Percentiles rank a stretch among this genome's conserved stretches.
These are phyloP conservation scores for Alternaria postmessia DNA, from an alignment of 2,329 filamentous ascomycete genomes.

Conservation along the genomic window DNA sequence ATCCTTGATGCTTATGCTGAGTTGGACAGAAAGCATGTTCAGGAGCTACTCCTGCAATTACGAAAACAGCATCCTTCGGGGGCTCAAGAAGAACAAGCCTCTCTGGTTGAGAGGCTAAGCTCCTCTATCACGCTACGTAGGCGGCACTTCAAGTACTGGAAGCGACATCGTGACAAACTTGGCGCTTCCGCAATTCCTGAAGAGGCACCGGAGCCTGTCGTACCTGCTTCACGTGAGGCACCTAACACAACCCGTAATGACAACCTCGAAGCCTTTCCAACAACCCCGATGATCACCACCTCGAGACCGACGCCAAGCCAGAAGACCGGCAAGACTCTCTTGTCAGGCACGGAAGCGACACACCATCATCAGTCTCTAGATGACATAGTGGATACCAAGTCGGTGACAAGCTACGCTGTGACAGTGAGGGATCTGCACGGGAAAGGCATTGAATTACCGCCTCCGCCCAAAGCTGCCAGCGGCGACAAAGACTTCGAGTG, in stretches of 20 bases:
- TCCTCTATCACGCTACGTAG: slow-evolving; percentile 45
- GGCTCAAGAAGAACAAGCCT: slow-evolving; percentile 24
- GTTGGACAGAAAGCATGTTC: slow-evolving; percentile 40
- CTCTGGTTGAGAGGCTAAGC: slow-evolving; percentile 37
- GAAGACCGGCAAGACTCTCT: slow-evolving; percentile 43
- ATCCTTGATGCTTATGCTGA: slow-evolving; percentile 42
- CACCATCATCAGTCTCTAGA: slow-evolving; percentile 49
- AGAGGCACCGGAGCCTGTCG: slow-evolving; percentile 13
- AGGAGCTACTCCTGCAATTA: slow-evolving; percentile 40
- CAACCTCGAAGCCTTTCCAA: slow-evolving; percentile 20
- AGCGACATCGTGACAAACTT: slow-evolving; percentile 48
- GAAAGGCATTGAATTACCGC: slow-evolving; percentile 43
- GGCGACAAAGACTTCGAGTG: slow-evolving; percentile 50
- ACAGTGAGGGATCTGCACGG: slow-evolving; percentile 48
- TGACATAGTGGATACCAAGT: slow-evolving; percentile 47
- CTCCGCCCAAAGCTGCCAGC: slow-evolving; percentile 43
- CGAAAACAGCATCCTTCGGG: slow-evolving; percentile 22
- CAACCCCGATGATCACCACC: slow-evolving; percentile 7
- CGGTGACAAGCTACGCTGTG: slow-evolving; percentile 48
- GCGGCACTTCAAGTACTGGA: slow-evolving; percentile 51
- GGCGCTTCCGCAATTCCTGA: slow-evolving; percentile 34
- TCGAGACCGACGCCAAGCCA: slow-evolving; percentile 39
- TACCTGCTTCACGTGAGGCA: slow-evolving; percentile 8
- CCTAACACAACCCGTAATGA: slow-evolving; percentile 22
- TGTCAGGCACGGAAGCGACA: slow-evolving; percentile 50